Conservation (phyloP, 2,329 filamentous ascomycete genomes). For the Nothophoma quercina region DNA sequence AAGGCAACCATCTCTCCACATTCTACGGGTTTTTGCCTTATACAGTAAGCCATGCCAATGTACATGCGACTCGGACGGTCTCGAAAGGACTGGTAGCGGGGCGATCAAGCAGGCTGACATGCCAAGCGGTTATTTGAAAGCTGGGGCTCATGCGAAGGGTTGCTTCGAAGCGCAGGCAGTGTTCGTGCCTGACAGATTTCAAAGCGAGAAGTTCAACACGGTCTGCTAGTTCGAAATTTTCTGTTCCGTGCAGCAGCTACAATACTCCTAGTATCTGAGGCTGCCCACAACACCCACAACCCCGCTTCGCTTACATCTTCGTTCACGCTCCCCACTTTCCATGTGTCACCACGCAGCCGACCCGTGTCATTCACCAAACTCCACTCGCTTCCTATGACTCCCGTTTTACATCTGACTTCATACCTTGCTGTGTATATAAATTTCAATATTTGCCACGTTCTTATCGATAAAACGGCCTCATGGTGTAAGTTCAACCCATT, state of each 20-base stretch:
- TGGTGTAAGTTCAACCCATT: conserved; percentile 6
- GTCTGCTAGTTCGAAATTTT: too few species aligned
- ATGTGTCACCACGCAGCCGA: not conserved
- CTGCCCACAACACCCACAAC: not conserved
- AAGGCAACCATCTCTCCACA: too few species aligned
- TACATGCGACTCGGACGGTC: not conserved
- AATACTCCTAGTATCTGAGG: not conserved
- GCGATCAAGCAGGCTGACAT: not conserved
- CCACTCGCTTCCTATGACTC: too few species aligned
- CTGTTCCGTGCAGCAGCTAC: too few species aligned
- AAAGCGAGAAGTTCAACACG: too few species aligned
- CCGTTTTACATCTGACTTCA: too few species aligned
- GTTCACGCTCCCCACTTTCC: not conserved
- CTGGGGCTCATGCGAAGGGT: not conserved
- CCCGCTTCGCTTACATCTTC: not conserved
- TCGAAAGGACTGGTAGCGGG: not conserved
- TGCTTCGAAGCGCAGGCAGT: not conserved
- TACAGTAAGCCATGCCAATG: not conserved
- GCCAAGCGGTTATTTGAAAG: not conserved
- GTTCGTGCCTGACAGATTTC: not conserved
- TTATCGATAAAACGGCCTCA: conserved; percentile 23
- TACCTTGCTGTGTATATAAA: not conserved
- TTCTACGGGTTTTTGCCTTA: too few species aligned
- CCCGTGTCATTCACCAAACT: too few species aligned
- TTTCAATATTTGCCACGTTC: not conserved